phyloP scores from a whole-genome alignment of 768 basidiomycete species.

The Daedalea quercina region DNA sequence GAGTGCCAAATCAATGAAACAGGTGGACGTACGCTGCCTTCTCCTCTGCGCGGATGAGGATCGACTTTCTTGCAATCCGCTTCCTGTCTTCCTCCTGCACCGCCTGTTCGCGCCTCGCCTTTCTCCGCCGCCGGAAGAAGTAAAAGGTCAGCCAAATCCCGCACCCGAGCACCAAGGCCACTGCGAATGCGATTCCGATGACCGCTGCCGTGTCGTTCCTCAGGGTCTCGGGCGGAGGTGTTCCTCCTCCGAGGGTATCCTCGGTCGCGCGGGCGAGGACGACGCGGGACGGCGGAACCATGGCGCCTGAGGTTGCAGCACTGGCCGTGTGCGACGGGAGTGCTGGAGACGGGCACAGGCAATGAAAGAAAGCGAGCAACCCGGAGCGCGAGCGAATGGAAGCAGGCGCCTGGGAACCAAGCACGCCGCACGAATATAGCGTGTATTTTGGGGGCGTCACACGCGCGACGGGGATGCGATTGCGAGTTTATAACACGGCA shows the following conservation, averaged over 20 bases:
- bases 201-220: slow-evolving; percentile 32
- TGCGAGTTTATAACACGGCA: too few species aligned
- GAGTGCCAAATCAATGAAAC: background rate
- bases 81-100: slow-evolving; percentile 17
- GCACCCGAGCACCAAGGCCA: slow-evolving; percentile 31
- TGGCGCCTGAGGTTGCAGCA: too few species aligned
- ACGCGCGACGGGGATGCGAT: too few species aligned
- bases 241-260: background rate
- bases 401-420: too few species aligned
- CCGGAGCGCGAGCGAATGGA: too few species aligned
- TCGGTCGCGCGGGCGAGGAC: background rate
- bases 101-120: slow-evolving; percentile 30
- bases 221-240: slow-evolving; percentile 8
- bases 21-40: background rate
- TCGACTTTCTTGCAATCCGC: background rate
- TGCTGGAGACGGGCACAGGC: too few species aligned
- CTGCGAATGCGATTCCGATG: slow-evolving; percentile 44
- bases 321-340: too few species aligned
- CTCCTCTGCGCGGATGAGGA: background rate
- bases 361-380: too few species aligned
- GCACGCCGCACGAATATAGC: too few species aligned
- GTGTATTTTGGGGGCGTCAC: too few species aligned
- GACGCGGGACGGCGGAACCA: background rate
- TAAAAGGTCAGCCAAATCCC: slow-evolving; percentile 37
- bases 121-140: slow-evolving; percentile 32